Conservation (phyloP, 306 rosid genomes). For the Mimosa bimucronata region DNA sequence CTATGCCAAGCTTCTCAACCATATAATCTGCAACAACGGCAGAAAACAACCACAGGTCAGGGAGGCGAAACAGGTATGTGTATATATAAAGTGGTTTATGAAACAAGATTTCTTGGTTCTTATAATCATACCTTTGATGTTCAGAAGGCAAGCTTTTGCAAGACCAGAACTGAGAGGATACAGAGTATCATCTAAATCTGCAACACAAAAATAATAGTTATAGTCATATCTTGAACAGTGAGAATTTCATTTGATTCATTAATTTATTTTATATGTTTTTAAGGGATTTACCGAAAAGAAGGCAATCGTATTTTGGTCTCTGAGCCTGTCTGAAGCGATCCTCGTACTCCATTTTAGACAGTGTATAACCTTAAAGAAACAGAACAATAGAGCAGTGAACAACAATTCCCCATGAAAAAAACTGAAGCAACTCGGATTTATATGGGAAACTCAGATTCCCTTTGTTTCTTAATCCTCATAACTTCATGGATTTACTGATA, state of each 20-base stretch:
- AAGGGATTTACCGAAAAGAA: conserved; percentile 74
- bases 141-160: conserved; percentile 65
- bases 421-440: conserved; percentile 43
- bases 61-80: neutral
- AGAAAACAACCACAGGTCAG: neutral
- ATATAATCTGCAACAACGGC: conserved; percentile 59
- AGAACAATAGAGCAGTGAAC: conserved; percentile 34
- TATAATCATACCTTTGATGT: conserved; percentile 68
- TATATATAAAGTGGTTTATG: neutral
- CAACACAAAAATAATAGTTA: conserved; percentile 24
- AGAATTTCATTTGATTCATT: neutral
- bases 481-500: conserved; percentile 22
- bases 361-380: conserved; percentile 39
- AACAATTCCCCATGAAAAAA: conserved; percentile 32
- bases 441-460: conserved; percentile 23
- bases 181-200: conserved; percentile 95
- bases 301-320: conserved; percentile 83
- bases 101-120: neutral
- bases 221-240: conserved; percentile 22
- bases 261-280: neutral
- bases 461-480: conserved; percentile 36
- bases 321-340: conserved; percentile 58
- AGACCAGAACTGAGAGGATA: conserved; percentile 83
- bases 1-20: conserved; percentile 90
- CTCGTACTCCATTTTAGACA: conserved; percentile 74